Conservation (phyloP, 2,329 filamentous ascomycete genomes). For the Thyridium curvatum region DNA sequence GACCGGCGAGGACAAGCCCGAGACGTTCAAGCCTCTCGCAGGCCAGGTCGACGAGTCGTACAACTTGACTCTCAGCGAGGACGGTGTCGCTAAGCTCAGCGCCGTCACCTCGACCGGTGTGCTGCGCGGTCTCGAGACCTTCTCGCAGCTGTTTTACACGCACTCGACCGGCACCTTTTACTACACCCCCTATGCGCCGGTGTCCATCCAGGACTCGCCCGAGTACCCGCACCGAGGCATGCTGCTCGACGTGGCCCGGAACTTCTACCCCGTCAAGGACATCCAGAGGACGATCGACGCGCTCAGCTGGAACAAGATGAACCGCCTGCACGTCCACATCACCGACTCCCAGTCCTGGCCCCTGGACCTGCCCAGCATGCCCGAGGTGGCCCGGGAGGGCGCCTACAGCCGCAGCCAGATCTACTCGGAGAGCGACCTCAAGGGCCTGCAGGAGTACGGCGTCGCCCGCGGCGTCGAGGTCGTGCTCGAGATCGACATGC, state of each 20-base stretch:
- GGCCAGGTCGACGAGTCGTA: constrained; percentile 73
- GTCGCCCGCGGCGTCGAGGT: constrained; percentile 62
- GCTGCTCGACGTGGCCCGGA: constrained; percentile 71
- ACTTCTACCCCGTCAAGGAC: constrained; percentile 60
- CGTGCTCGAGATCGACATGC: constrained; percentile 74
- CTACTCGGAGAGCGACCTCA: constrained; percentile 62
- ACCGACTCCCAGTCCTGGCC: constrained; percentile 86
- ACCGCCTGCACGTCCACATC: constrained; percentile 72
- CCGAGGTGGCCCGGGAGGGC: constrained; percentile 65
- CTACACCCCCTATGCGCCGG: constrained; percentile 68
- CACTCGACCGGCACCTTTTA: constrained; percentile 50
- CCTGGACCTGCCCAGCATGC: constrained; percentile 69
- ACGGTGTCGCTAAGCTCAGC: constrained; percentile 55
- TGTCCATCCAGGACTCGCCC: constrained; percentile 66
- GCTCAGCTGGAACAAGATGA: constrained; percentile 74
- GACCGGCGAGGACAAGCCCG: constrained; percentile 43
- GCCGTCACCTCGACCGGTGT: constrained; percentile 64
- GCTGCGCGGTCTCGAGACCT: constrained; percentile 67
- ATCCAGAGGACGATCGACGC: constrained; percentile 73
- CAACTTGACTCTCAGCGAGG: constrained; percentile 50
- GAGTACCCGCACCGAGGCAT: constrained; percentile 72
- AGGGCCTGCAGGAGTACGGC: constrained; percentile 64
- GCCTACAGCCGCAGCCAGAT: constrained; percentile 62
- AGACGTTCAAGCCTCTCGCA: constrained; percentile 53
- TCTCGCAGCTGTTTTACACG: constrained; percentile 73